These are phyloP conservation scores for Echria macrotheca DNA, from an alignment of 495 filamentous ascomycete genomes.

Conservation along the genomic window DNA sequence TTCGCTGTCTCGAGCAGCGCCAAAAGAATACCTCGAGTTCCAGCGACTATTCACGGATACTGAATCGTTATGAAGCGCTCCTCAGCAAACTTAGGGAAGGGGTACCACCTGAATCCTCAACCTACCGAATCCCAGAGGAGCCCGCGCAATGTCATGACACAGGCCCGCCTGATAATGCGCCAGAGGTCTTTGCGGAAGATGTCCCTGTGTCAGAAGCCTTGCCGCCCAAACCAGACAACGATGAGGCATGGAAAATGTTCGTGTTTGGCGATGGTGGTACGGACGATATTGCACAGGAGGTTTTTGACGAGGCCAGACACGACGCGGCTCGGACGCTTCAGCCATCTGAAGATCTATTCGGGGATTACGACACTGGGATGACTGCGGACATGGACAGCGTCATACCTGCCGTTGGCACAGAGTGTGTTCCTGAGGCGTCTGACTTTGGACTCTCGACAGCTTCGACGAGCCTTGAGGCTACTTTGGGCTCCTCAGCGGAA, in stretches of 20 bases:
- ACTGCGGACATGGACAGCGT: conserved; percentile 9
- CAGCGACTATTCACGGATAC: conserved; percentile 13
- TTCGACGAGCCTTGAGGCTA: no score
- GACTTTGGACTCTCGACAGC: no score
- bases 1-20: neutral
- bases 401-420: conserved; percentile 17
- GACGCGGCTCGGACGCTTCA: conserved; percentile 26
- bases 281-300: conserved; percentile 31
- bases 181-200: neutral
- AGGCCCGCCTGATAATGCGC: neutral
- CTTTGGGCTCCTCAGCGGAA: no score
- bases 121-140: neutral
- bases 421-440: no score
- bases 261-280: conserved; percentile 29
- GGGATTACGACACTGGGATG: conserved; percentile 10
- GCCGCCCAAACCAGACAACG: no score
- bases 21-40: conserved; percentile 7
- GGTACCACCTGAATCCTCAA: neutral
- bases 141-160: neutral
- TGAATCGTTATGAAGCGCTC: conserved; percentile 13
- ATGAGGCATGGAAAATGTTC: conserved; percentile 37
- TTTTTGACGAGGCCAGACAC: conserved; percentile 32
- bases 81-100: conserved; percentile 16
- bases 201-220: neutral
- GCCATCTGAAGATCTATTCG: no score